Evolutionary conservation across 2,329 filamentous ascomycete species (phyloP).

Genomic region (Leptographium procerum): DNA sequence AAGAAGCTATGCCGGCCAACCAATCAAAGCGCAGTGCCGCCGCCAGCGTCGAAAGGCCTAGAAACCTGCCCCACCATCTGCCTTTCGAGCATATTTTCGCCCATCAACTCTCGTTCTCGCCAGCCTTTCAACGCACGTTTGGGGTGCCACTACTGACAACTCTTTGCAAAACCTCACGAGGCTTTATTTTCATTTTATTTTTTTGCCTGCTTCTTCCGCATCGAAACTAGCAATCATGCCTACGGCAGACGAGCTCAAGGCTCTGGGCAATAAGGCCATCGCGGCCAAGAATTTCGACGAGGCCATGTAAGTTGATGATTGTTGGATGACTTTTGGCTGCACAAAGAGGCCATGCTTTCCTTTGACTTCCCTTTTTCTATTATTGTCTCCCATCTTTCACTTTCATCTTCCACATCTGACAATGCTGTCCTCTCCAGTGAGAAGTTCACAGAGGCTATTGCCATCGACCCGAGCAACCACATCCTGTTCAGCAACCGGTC

Average conservation of each 20-base stretch:
- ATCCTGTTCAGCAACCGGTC: conserved; percentile 98
- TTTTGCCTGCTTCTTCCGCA: neutral
- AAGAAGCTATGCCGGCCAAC: neutral
- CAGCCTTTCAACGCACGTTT: neutral
- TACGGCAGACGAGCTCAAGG: conserved; percentile 74
- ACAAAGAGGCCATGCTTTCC: too few species aligned
- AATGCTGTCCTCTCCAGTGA: conserved; percentile 47
- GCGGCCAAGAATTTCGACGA: conserved; percentile 93
- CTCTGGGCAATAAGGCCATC: conserved; percentile 97
- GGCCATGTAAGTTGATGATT: conserved; percentile 63
- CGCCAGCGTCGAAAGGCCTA: conserved; percentile 15
- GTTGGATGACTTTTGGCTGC: too few species aligned
- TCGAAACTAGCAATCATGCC: conserved; percentile 30
- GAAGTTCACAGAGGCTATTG: conserved; percentile 91
- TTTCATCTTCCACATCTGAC: neutral
- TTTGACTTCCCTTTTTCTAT: too few species aligned
- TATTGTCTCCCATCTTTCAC: too few species aligned
- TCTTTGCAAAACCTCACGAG: neutral
- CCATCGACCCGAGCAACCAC: conserved; percentile 78
- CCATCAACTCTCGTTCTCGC: neutral
- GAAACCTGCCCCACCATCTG: conserved; percentile 11
- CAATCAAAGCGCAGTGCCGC: neutral
- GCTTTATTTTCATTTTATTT: neutral
- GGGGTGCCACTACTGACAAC: neutral
- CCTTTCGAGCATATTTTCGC: conserved; percentile 1